These are phyloP conservation scores for Kluyveromyces dobzhanskii DNA, from an alignment of 805 yeast genomes.

Conservation along the genomic window DNA sequence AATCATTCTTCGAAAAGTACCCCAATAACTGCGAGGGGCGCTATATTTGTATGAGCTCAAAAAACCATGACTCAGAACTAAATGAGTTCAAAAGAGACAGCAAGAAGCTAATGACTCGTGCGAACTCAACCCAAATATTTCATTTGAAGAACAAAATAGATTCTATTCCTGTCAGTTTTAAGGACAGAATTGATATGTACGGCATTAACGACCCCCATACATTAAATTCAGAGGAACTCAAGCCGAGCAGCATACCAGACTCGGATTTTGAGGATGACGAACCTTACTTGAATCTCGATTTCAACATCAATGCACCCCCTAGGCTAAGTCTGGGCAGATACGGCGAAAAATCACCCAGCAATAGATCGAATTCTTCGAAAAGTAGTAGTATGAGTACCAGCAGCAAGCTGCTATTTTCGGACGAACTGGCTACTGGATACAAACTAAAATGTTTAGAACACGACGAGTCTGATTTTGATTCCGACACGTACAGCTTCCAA, in stretches of 20 bases:
- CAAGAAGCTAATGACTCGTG: slow-evolving; percentile 28
- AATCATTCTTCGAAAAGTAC: slow-evolving; percentile 56
- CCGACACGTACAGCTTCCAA: slow-evolving; percentile 1
- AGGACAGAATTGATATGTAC: neutral
- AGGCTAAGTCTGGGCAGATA: slow-evolving; percentile 15
- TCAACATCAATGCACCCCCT: slow-evolving; percentile 23
- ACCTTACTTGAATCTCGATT: slow-evolving; percentile 5
- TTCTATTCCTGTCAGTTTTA: slow-evolving; percentile 2
- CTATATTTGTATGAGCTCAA: slow-evolving; percentile 72
- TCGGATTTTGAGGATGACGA: neutral
- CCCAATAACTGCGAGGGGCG: slow-evolving; percentile 65
- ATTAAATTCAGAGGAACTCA: neutral
- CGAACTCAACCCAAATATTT: slow-evolving; percentile 28
- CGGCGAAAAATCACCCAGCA: slow-evolving; percentile 1
- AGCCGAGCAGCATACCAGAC: slow-evolving; percentile 2
- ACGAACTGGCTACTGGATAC: slow-evolving; percentile 10
- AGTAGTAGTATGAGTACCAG: slow-evolving; percentile 17
- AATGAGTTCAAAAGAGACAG: slow-evolving; percentile 41
- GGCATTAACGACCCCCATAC: neutral
- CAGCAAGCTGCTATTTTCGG: slow-evolving; percentile 13
- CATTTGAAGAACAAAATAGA: slow-evolving; percentile 1
- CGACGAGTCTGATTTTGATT: slow-evolving; percentile 1
- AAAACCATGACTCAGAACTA: slow-evolving; percentile 42
- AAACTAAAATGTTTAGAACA: neutral
- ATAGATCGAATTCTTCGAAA: slow-evolving; percentile 3